Percentiles rank a stretch among this genome's conserved stretches.
Conservation (phyloP, 805 yeast genomes). For the Pachysolen tannophilus region DNA sequence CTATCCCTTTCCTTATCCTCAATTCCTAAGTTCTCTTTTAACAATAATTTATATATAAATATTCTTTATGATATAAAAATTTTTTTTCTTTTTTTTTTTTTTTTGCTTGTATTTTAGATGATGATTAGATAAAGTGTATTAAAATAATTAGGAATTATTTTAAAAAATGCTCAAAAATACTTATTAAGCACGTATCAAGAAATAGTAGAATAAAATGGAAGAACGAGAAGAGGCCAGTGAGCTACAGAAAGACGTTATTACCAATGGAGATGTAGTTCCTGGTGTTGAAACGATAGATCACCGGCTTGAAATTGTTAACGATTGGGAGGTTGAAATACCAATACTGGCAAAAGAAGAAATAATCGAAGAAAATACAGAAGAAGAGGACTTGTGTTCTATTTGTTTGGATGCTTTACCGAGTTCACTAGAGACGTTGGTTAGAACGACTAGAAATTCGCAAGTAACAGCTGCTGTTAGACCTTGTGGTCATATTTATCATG, state of each 20-base stretch:
- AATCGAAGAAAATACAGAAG: constrained; percentile 3
- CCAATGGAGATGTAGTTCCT: background rate
- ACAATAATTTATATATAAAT: too few relatives aligned
- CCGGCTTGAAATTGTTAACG: too few relatives aligned
- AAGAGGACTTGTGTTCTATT: constrained; percentile 20
- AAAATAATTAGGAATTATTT: too few relatives aligned
- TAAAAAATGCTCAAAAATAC: too few relatives aligned
- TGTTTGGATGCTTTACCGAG: constrained; percentile 22
- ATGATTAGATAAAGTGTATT: too few relatives aligned
- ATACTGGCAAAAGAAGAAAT: too few relatives aligned
- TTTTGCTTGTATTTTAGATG: background rate
- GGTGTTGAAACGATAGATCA: background rate
- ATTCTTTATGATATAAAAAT: background rate
- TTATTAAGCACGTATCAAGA: background rate
- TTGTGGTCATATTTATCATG: constrained; percentile 26
- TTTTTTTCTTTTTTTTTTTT: background rate
- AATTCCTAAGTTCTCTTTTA: too few relatives aligned
- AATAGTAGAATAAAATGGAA: background rate
- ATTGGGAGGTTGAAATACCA: too few relatives aligned
- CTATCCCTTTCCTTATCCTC: background rate
- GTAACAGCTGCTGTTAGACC: constrained; percentile 21
- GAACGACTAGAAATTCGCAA: constrained; percentile 18
- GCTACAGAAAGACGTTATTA: background rate
- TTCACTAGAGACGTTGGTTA: constrained; percentile 6
- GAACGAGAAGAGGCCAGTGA: background rate